Evolutionary conservation across 306 rosid genomes (phyloP).

Genomic region (Acacia confusa): DNA sequence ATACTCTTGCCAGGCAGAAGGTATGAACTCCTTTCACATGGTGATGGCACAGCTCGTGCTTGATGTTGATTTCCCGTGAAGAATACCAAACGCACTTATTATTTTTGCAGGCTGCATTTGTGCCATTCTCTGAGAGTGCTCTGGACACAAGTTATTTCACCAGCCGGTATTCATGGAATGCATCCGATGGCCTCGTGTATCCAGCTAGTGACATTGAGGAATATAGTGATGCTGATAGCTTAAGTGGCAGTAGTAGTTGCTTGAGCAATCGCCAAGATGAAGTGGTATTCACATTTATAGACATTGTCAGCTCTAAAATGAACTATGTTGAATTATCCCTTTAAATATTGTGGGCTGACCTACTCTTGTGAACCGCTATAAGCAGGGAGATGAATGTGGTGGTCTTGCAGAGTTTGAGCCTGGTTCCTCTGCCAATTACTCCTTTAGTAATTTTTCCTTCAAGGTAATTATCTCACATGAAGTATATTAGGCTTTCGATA

Average conservation of each 20-base stretch:
- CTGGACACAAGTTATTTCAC: conserved; percentile 95
- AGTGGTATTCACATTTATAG: conserved; percentile 62
- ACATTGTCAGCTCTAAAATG: conserved; percentile 9
- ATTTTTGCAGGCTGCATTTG: conserved; percentile 92
- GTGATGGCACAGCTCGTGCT: neutral
- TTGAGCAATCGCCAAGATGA: conserved; percentile 90
- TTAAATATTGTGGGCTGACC: conserved; percentile 32
- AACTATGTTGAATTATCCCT: conserved; percentile 14
- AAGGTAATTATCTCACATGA: conserved; percentile 56
- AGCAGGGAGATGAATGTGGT: conserved; percentile 88
- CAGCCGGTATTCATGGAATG: conserved; percentile 90
- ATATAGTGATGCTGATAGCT: conserved; percentile 89
- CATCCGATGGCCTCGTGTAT: conserved; percentile 63
- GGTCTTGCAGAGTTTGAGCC: conserved; percentile 94
- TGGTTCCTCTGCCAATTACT: conserved; percentile 77
- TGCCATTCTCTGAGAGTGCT: conserved; percentile 93
- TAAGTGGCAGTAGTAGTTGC: conserved; percentile 94
- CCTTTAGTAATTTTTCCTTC: conserved; percentile 97
- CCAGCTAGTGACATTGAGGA: conserved; percentile 78
- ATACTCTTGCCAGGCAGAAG: conserved; percentile 98
- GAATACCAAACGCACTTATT: neutral
- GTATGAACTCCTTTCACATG: conserved; percentile 37
- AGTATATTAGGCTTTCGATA: neutral
- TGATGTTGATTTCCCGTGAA: conserved; percentile 14
- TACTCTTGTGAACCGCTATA: conserved; percentile 32